Base-by-base conservation (phyloP, 163 green algal species). In the Chlamydomonas reinhardtii region DNA sequence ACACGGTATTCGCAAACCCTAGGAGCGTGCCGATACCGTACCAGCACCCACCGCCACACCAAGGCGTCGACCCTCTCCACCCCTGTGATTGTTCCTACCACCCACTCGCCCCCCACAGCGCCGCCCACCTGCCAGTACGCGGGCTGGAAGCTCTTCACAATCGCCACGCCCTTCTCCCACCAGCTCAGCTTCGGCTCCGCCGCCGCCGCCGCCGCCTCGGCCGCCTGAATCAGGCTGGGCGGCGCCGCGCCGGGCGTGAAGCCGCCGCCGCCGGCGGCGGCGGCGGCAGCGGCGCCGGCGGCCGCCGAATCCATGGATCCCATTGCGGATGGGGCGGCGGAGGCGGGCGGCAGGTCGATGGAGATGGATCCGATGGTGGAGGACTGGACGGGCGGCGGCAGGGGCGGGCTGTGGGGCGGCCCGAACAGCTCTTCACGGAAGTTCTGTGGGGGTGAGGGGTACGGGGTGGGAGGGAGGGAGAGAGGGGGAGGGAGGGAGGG, bases 91-190 rank as follows among this genome's bases (percentile, higher is more conserved):
- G n/a, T n/a, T 48, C 39, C 39, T 48, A 5, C 39, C 5, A 8
- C 39, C 39, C 39, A 5, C 39, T 14, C 39, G 8, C 39, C 39
- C 39, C 5, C 39, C 39, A 8, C 39, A 56, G 1, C 48, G 11
- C 1, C 22, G 15, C 76, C 35, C 65, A 90, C 88, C 88, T 98
- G 94, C 96, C 95, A 97, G 92, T 98, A 97, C 19, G 90, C 94
- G 29, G 95, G 93, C 75, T 94, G 91, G 85, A 98, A 94, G 17
- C 93, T 94, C 2, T 43, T 65, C 5, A 92, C 32, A 31, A 98
- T 89, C 25, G 91, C 91, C 69, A 86, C 70, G 0, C 79, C 89
- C 83, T 94, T 93, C 32, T 93, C 73, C 32, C 88, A 43, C 24
- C 88, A 32, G 14, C 74, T 85, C 75, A 85, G 32, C 22, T 31